Conservation (phyloP, 768 basidiomycete species). For the Podaxis rugospora region DNA sequence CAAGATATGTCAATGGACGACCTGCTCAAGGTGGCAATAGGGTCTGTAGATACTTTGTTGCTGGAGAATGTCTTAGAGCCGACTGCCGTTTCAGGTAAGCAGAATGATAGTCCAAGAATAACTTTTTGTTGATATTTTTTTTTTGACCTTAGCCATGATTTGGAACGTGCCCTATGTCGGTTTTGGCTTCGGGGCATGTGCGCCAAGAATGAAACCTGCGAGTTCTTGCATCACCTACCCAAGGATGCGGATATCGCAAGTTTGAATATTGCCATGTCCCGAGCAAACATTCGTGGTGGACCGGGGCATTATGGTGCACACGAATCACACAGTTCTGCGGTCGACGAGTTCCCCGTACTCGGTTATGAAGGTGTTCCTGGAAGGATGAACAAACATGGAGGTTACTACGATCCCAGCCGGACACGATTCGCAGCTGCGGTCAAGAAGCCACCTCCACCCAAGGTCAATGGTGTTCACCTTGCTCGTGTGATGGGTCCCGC, state of each 20-base stretch:
- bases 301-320: conserved; percentile 29
- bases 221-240: conserved; percentile 90
- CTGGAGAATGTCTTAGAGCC: conserved; percentile 91
- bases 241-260: conserved; percentile 77
- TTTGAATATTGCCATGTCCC: conserved; percentile 62
- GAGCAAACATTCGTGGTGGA: conserved; percentile 54
- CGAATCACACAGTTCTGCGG: conserved; percentile 35
- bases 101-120: neutral
- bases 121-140: conserved; percentile 10
- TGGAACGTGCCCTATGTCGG: conserved; percentile 90
- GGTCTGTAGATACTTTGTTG: conserved; percentile 95
- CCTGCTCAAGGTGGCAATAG: conserved; percentile 60
- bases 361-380: conserved; percentile 39
- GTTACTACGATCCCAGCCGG: conserved; percentile 76
- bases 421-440: conserved; percentile 89
- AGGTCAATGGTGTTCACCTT: conserved; percentile 44
- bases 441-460: conserved; percentile 56
- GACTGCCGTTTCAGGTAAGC: conserved; percentile 96
- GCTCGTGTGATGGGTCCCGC: conserved; percentile 51
- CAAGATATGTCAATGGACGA: conserved; percentile 51
- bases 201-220: conserved; percentile 94
- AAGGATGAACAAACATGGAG: conserved; percentile 37
- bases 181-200: conserved; percentile 99
- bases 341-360: conserved; percentile 75
- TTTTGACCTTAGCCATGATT: conserved; percentile 66